These are phyloP conservation scores for Fusarium algeriense DNA, from an alignment of 2,329 filamentous ascomycete species.

Conservation along the genomic window DNA sequence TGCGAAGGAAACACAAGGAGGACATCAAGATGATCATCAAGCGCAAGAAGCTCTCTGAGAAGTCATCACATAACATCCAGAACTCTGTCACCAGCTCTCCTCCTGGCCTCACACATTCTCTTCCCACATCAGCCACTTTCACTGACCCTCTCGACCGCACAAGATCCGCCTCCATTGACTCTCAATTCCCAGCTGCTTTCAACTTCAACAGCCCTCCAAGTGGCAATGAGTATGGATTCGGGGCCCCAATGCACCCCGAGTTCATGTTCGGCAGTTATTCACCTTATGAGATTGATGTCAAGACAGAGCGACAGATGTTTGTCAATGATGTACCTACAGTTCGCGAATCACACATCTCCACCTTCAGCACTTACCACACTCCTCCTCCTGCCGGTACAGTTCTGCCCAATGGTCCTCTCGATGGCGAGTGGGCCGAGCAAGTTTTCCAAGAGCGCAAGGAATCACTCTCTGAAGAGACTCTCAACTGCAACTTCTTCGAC, in stretches of 20 bases:
- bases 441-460: conserved; percentile 63
- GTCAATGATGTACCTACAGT: conserved; percentile 90
- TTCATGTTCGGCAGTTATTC: conserved; percentile 71
- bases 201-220: conserved; percentile 75
- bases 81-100: conserved; percentile 72
- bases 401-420: conserved; percentile 70
- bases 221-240: conserved; percentile 71
- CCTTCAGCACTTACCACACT: conserved; percentile 90
- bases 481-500: conserved; percentile 86
- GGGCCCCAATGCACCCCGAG: conserved; percentile 71
- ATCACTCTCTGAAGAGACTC: conserved; percentile 73
- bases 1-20: conserved; percentile 89
- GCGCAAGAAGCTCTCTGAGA: conserved; percentile 93
- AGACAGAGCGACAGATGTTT: conserved; percentile 94
- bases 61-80: conserved; percentile 72
- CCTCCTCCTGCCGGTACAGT: conserved; percentile 78
- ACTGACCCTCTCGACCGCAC: conserved; percentile 80
- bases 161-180: conserved; percentile 83
- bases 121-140: conserved; percentile 83
- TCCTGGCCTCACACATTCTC: conserved; percentile 82
- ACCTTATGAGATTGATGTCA: conserved; percentile 95
- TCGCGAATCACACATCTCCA: conserved; percentile 88
- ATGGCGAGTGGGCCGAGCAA: conserved; percentile 71
- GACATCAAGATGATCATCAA: conserved; percentile 98
- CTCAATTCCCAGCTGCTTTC: conserved; percentile 79